A percentile compares a stretch with the other conserved stretches of the same genome.
phyloP scores from a whole-genome alignment of 257 asterid genomes.

The Penstemon davidsonii region DNA sequence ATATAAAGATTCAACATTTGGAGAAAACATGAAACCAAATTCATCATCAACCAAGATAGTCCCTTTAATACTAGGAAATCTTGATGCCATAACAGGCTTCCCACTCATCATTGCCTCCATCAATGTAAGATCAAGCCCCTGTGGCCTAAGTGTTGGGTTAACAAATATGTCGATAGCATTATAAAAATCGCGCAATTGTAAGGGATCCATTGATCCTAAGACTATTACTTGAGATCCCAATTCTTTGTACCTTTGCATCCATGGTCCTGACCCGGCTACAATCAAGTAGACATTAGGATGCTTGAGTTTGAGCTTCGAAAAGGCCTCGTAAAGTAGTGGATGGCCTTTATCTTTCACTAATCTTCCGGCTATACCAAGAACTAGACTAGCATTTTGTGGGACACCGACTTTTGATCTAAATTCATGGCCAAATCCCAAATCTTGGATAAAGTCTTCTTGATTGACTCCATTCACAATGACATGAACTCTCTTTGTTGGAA shows the following conservation, averaged over 20 bases:
- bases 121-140: constrained; percentile 87
- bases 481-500: constrained; percentile 68
- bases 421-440: constrained; percentile 38
- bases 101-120: constrained; percentile 98
- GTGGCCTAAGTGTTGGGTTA: constrained; percentile 91
- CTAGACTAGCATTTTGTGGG: constrained; percentile 65
- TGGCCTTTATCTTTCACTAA: constrained; percentile 93
- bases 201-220: constrained; percentile 69
- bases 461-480: constrained; percentile 84
- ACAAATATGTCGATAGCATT: constrained; percentile 81
- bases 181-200: constrained; percentile 57
- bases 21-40: constrained; percentile 83
- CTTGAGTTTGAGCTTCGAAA: constrained; percentile 49
- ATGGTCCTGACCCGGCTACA: constrained; percentile 96
- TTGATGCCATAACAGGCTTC: constrained; percentile 86
- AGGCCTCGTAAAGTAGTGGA: constrained; percentile 74
- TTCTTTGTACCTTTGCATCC: constrained; percentile 70
- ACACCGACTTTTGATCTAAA: constrained; percentile 65
- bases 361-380: constrained; percentile 88
- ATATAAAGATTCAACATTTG: constrained; percentile 63
- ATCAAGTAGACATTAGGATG: constrained; percentile 55
- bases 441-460: constrained; percentile 59
- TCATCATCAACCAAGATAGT: constrained; percentile 72
- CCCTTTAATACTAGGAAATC: constrained; percentile 90
- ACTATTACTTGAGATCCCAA: constrained; percentile 67